Evolutionary conservation across 1,284 basidiomycete genomes (phyloP), one percentile per base, ranked within the genome.

Genomic region (Peniophora sp.): DNA sequence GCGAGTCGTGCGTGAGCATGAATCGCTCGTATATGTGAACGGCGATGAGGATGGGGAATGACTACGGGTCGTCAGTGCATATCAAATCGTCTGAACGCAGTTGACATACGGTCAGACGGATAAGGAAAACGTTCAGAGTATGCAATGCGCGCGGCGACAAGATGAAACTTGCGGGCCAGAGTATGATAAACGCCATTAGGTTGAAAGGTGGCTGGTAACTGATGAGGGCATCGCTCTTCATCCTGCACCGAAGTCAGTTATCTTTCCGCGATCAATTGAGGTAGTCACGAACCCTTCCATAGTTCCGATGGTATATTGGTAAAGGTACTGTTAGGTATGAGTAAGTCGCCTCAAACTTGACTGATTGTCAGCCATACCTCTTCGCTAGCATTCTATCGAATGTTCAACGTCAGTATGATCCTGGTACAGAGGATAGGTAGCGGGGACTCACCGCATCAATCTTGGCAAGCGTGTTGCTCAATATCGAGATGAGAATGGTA

Each of bases 201-300:
- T 90, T 91, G 73, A 91, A 91, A 0, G 91, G 90, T 1, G 88
- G 90, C 57, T 92, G 83, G 63, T 94, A 95, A 48, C 86, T 91
- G 69, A 95, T 92, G n/a, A 96, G 70, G 0, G 89, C 88, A 64
- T 94, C 91, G 5, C 84, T 84, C 65, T 92, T 92, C 62, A 92
- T 87, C 9, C 88, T 89, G 55, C 46, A 34, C 45, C 48, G 23
- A 51, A 20, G n/a, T 50, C 38, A 34, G 25, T 20, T 53, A 22
- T 45, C 12, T 12, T 36, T 25, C 36, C 9, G 14, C 5, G 25
- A 34, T 17, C 51, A 36, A 24, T 20, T 12, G 56, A 47, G 44
- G 27, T 50, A 19, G 38, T 20, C 5, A 55, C 75, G 56, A 58
- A 87, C 87, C 92, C 91, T 72, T 95, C 90, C 50, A 97, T 88